Conservation (phyloP, 805 yeast species). For the Jamesozyma gamospora region DNA sequence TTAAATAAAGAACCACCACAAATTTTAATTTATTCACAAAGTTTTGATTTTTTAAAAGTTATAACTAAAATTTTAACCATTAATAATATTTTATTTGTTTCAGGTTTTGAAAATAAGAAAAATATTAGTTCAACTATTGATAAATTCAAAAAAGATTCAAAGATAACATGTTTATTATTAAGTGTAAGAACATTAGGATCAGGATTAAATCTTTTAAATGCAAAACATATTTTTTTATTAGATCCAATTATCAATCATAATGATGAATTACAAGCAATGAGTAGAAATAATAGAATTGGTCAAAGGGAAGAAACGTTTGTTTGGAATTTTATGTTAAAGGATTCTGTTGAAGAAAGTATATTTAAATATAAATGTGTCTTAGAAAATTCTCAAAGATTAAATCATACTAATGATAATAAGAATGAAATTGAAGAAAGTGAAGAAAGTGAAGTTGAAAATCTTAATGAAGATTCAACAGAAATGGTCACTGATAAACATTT, state of each 20-base stretch:
- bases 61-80: conserved; percentile 55
- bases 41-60: conserved; percentile 63
- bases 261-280: conserved; percentile 82
- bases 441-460: conserved; percentile 8
- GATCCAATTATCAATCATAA: conserved; percentile 88
- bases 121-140: conserved; percentile 27
- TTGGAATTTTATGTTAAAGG: conserved; percentile 81
- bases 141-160: conserved; percentile 47
- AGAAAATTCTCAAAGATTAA: conserved; percentile 13
- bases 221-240: conserved; percentile 83
- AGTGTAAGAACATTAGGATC: conserved; percentile 84
- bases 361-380: conserved; percentile 31
- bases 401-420: neutral
- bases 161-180: conserved; percentile 73
- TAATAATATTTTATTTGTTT: conserved; percentile 41
- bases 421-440: neutral
- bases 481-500: conserved; percentile 22
- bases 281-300: conserved; percentile 88
- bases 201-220: conserved; percentile 84
- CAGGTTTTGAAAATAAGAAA: conserved; percentile 39
- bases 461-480: conserved; percentile 22
- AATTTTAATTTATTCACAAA: conserved; percentile 82
- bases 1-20: conserved; percentile 41
- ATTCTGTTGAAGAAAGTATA: conserved; percentile 84
- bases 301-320: conserved; percentile 73